These are phyloP conservation scores for Colletotrichum salicis DNA, from an alignment of 2,329 filamentous ascomycete genomes.

Conservation along the genomic window DNA sequence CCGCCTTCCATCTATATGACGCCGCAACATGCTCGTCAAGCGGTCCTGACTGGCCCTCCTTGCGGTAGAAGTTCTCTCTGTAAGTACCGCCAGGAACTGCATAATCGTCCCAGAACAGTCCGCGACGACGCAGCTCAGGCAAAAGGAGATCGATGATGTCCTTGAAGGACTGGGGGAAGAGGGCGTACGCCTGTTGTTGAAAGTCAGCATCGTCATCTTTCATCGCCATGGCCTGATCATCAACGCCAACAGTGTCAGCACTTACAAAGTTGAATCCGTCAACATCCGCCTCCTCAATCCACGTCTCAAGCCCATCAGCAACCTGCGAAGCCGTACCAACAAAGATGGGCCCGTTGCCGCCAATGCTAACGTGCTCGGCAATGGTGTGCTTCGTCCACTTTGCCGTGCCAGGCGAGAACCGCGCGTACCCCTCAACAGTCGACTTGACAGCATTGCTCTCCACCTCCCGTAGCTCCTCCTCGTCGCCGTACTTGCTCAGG, in stretches of 20 bases:
- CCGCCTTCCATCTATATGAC: conserved; percentile 55
- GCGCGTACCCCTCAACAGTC: conserved; percentile 65
- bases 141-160: conserved; percentile 74
- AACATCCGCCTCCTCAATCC: conserved; percentile 75
- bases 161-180: conserved; percentile 75
- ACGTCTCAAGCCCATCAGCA: conserved; percentile 74
- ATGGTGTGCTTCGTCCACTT: conserved; percentile 81
- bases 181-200: conserved; percentile 63
- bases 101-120: conserved; percentile 66
- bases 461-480: conserved; percentile 71
- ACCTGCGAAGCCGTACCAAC: conserved; percentile 74
- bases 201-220: background rate
- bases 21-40: conserved; percentile 63
- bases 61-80: conserved; percentile 68
- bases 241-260: background rate
- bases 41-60: conserved; percentile 60
- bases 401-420: conserved; percentile 66
- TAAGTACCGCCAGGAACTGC: conserved; percentile 68
- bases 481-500: conserved; percentile 68
- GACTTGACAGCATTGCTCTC: conserved; percentile 71
- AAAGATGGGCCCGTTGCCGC: conserved; percentile 72
- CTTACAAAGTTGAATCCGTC: conserved; percentile 79
- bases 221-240: too few relatives aligned
- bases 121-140: conserved; percentile 70
- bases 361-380: conserved; percentile 74